phyloP scores from a whole-genome alignment of 768 basidiomycete genomes.

The Mycena leptocephala region DNA sequence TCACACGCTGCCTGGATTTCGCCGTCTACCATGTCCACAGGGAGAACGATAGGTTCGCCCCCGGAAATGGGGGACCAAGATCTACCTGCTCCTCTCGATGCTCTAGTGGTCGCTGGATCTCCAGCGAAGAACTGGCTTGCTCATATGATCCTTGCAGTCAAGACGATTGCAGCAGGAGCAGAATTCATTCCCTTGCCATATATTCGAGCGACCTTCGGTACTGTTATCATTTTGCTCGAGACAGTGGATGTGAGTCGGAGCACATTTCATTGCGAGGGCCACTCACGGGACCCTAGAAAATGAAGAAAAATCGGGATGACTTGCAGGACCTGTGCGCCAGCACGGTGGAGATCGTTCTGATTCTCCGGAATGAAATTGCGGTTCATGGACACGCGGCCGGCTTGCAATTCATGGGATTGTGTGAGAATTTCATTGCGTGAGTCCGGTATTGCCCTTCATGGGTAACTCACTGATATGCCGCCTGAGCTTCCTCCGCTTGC shows the following conservation, averaged over 20 bases:
- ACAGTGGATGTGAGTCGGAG: background rate
- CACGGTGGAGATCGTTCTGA: background rate
- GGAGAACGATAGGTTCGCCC: too few species aligned
- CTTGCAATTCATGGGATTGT: background rate
- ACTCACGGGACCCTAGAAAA: background rate
- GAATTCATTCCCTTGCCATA: background rate
- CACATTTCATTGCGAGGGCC: too few species aligned
- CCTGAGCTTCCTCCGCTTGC: background rate
- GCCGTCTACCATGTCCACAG: too few species aligned
- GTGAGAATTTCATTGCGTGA: background rate
- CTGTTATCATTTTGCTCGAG: background rate
- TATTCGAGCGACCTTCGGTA: background rate
- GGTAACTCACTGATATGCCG: background rate
- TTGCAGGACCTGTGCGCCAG: background rate
- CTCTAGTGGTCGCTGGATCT: background rate
- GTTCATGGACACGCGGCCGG: background rate
- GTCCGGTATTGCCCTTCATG: too few species aligned
- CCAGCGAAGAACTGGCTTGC: background rate
- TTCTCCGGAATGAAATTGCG: background rate
- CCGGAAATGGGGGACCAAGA: too few species aligned
- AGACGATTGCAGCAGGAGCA: background rate
- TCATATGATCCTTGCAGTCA: background rate
- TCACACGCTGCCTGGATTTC: too few species aligned
- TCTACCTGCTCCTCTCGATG: too few species aligned
- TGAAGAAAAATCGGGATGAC: constrained; percentile 4